Base-by-base conservation (phyloP, 805 yeast genomes). In the Cyberlindnera sargentensis region DNA sequence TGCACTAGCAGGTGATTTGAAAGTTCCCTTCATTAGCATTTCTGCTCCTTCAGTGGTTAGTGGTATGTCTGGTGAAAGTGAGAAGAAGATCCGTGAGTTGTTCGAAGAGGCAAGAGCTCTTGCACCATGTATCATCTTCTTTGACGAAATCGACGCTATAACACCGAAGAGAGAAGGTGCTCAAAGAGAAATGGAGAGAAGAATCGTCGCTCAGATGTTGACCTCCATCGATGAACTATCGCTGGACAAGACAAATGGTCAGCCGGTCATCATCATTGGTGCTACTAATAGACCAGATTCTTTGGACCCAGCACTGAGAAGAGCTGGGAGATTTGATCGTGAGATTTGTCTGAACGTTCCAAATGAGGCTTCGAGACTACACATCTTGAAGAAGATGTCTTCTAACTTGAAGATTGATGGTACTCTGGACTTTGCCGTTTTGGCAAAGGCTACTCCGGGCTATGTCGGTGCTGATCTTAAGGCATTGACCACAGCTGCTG, bases 61-160 rank as follows among this genome's bases (percentile, higher is more conserved):
- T 48, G 99, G 99, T 5, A 93, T 93, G 98, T 87, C 96, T n/a
- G 99, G 99, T 36, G 99, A 93, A 62, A 80, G 91, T 49, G 99
- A 93, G 62, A 93, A 93, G 69, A 90, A 91, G 58, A 71, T 93
- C 24, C 73, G 99, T 48, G 98, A 93, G 46, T 70, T 91, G 33
- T 91, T 91, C 58, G 96, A 89, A 33, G 98, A 93, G 59, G 99
- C 99, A 3, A 83, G 82, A 56, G 55, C 74, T 4, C 59, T 88
- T 43, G 99, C 99, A 1, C 99, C 99, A 7, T 90, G 97, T 63
- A 66, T 93, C 28, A 75, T 93, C 40, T 93, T 93, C 57, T 82
- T 93, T 57, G 99, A 93, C 66, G 99, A 93, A 63, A 93, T 93
- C 53, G 99, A 93, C 65, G 96, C 99, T 9, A 90, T 93, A 42